Evolutionary conservation across 1,284 basidiomycete species (phyloP), one percentile per base, ranked within the genome.

Genomic region (Farysia itapuensis): DNA sequence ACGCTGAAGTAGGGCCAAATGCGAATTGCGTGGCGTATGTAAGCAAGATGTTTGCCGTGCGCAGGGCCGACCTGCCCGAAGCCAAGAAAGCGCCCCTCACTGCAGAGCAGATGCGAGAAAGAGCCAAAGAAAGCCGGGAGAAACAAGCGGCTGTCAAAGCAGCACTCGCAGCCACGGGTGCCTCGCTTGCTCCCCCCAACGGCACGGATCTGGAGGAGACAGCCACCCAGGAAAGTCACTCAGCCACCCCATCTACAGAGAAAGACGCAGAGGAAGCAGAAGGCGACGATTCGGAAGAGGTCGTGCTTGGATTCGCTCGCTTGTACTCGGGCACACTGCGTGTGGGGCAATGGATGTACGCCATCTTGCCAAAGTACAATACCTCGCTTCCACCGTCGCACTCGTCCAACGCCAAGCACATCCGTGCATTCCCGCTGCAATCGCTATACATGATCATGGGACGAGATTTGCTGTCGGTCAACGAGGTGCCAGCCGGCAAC

Each of bases 401-500:
- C 68, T 82, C 86, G 7, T 78, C 79, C 23, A 74, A 74, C 77
- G 79, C 78, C n/a, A 84, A 84, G 57, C 84, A 89, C 72, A 67
- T 92, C 35, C 52, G 82, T n/a, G 77, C 80, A 8, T 81, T 87
- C 14, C 81, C 79, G 16, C 84, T 92, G 5, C 83, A 86, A 52
- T 86, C 86, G 5, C 78, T 99, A 43, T 99, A 97, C 79, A 85
- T 89, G 64, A 96, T 98, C 89, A 98, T 99, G 95, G 95, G 95
- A 3, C 82, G 90, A 29, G 93, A 97, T 71, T 82, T 99, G 15
- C 84, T 90, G 0, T 81, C 86, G 0, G 90, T 96, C 4, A 81
- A 88, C 31, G 82, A 82, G 53, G 91, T 98, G 0, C 84, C 83
- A n/a, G 93, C 95, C 1, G 95, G 95, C 11, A 94, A 96, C 73